Evolutionary conservation across 164 flowering plant species (phyloP).

Genomic region (Kalanchoe fedtschenkoi): DNA sequence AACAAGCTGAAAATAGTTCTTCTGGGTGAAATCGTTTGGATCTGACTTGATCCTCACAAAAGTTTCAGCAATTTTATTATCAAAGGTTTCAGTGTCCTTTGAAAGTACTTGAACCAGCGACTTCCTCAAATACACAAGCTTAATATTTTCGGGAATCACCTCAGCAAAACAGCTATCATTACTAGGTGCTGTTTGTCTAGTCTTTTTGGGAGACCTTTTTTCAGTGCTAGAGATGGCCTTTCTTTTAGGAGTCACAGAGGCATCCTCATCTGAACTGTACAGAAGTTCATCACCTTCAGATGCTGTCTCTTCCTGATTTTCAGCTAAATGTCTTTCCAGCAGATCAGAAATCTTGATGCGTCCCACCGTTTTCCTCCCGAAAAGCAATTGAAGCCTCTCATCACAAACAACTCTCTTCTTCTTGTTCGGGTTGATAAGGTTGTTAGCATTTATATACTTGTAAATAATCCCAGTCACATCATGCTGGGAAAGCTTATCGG

Average conservation of each 20-base stretch:
- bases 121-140: constrained; percentile 28
- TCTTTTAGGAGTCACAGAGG: not conserved
- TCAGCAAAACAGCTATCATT: constrained; percentile 24
- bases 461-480: constrained; percentile 18
- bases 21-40: constrained; percentile 27
- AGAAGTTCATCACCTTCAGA: constrained; percentile 13
- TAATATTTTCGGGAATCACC: constrained; percentile 24
- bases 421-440: constrained; percentile 21
- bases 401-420: constrained; percentile 33
- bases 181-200: not conserved
- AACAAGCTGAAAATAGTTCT: constrained; percentile 20
- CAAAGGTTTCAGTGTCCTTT: constrained; percentile 18
- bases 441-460: constrained; percentile 17
- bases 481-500: constrained; percentile 16
- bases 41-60: constrained; percentile 31
- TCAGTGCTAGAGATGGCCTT: not conserved
- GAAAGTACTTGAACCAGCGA: constrained; percentile 21
- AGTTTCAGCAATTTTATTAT: constrained; percentile 25
- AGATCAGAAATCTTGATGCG: constrained; percentile 20
- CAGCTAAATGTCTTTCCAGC: constrained; percentile 28
- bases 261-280: constrained; percentile 9
- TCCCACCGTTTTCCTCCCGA: constrained; percentile 25
- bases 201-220: constrained; percentile 9
- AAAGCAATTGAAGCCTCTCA: constrained; percentile 20
- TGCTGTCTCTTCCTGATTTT: constrained; percentile 11